Evolutionary conservation across 2,329 filamentous ascomycete genomes (phyloP).

Genomic region (Talaromyces amestolkiae): DNA sequence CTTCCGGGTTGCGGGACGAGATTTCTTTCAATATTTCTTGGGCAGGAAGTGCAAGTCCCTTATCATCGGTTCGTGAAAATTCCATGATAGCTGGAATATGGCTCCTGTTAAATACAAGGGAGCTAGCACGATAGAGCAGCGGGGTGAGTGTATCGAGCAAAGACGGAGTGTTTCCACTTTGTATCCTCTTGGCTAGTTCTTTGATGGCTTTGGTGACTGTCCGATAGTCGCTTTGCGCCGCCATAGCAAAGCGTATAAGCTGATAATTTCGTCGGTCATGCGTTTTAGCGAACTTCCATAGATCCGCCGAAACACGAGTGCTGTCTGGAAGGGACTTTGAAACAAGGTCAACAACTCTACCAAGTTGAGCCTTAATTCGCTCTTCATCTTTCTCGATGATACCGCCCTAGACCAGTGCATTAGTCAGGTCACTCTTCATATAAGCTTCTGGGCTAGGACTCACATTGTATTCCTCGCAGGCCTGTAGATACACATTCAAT

Average conservation of each 20-base stretch:
- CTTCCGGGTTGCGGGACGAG: constrained; percentile 79
- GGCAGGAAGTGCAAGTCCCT: constrained; percentile 71
- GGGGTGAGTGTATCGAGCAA: constrained; percentile 78
- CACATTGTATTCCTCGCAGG: constrained; percentile 82
- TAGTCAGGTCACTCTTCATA: constrained; percentile 7
- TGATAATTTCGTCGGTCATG: constrained; percentile 90
- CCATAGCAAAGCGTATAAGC: constrained; percentile 80
- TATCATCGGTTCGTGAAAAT: constrained; percentile 78
- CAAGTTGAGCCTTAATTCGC: constrained; percentile 66
- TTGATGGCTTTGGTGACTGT: constrained; percentile 87
- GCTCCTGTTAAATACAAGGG: constrained; percentile 89
- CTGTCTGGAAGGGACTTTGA: constrained; percentile 74
- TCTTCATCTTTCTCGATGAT: constrained; percentile 67
- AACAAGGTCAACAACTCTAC: constrained; percentile 70
- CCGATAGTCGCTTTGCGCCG: constrained; percentile 83
- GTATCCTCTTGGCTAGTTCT: constrained; percentile 79
- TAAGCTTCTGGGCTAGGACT: constrained; percentile 20
- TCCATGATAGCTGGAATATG: constrained; percentile 89
- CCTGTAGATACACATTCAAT: constrained; percentile 71
- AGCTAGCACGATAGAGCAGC: constrained; percentile 77
- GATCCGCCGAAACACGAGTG: constrained; percentile 67
- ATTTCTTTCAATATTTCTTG: constrained; percentile 91
- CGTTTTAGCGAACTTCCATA: constrained; percentile 86
- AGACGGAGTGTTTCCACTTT: constrained; percentile 59
- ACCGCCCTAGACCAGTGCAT: constrained; percentile 55